Base-by-base conservation (phyloP, 371 early-diverging fungal species). In the Rhizopus sp. region DNA sequence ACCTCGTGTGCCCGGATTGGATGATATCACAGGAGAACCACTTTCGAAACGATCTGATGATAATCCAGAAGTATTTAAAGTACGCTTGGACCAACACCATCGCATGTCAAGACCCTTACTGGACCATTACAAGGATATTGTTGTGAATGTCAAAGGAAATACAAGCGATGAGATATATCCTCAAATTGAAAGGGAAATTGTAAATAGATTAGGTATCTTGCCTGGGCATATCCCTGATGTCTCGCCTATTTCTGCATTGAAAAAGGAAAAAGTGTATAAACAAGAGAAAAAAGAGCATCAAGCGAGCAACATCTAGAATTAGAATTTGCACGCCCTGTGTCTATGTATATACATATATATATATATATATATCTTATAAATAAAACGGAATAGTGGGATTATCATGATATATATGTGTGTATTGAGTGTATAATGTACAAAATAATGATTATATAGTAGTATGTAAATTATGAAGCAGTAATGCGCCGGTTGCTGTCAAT, bases 1-100 rank as follows among this genome's bases (percentile, higher is more conserved):
- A 46, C 99, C 99, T 6, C 84, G 83, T 62, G 72, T 71, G 2
- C 64, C 81, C 10, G 96, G 96, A 7, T n/a, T 76, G 8, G 98
- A 98, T 62, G 98, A 98, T 63, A 70, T 94, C 15, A 99, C 99
- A 12, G 93, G 95, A 6, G 96, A 94, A 64, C 87, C 89, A 34
- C 75, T 98, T 37, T 80, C 90, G 29, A 90, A 93, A 57, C 82
- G 99, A 31, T 82, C 90, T 3, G 99, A 99, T 77, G 99, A 99
- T 62, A 90, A 88, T 57, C 87, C 91, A 13, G 91, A 93, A 66
- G 85, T 87, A 7, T 89, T 96, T 68, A 86, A 82, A 66, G 77
- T 81, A 16, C 86, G 97, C 5, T 72, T 96, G 55, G 78, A 91
- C 47, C 87, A 87, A 63, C 90, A 94, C 69, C 81, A 90, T 55